phyloP scores from a whole-genome alignment of 164 flowering plant genomes.

The Vitis rotundifolia region DNA sequence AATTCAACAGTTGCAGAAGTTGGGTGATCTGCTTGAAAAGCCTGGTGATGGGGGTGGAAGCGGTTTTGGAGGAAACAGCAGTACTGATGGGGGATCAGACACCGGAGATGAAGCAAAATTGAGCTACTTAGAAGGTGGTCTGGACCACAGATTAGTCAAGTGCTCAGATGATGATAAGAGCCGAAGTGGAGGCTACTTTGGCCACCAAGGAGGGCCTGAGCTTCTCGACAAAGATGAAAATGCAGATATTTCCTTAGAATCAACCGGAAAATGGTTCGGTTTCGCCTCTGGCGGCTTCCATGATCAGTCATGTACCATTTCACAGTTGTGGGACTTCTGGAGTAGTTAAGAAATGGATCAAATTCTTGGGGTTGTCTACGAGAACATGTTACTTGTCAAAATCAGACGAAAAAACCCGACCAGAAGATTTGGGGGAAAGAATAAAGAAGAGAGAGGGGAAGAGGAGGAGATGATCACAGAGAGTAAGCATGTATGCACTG shows the following conservation, averaged over 20 bases:
- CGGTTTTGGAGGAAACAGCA: slow-evolving; percentile 15
- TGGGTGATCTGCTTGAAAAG: slow-evolving; percentile 31
- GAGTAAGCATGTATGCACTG: no score
- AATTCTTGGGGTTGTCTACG: no score
- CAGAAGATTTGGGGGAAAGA: no score
- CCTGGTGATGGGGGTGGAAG: slow-evolving; percentile 10
- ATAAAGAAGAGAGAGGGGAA: no score
- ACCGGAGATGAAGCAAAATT: slow-evolving; percentile 24
- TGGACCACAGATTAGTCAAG: slow-evolving; percentile 13
- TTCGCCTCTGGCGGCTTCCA: slow-evolving; percentile 29
- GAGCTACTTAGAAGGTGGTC: slow-evolving; percentile 11
- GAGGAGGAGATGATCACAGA: no score
- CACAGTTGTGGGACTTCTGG: slow-evolving; percentile 58
- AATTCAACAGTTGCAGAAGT: slow-evolving; percentile 44
- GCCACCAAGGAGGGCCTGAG: slow-evolving; percentile 17
- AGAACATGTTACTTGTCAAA: no score
- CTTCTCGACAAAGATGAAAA: slow-evolving; percentile 17
- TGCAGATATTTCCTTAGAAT: slow-evolving; percentile 19
- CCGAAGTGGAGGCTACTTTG: neutral
- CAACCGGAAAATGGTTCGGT: slow-evolving; percentile 42
- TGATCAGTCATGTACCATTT: slow-evolving; percentile 36
- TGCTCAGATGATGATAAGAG: slow-evolving; percentile 24
- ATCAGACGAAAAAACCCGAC: no score
- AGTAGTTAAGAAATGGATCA: slow-evolving; percentile 1
- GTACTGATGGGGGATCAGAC: slow-evolving; percentile 18